Conservation (phyloP, 345 rosid species). For the Eucalyptus curtisii region DNA sequence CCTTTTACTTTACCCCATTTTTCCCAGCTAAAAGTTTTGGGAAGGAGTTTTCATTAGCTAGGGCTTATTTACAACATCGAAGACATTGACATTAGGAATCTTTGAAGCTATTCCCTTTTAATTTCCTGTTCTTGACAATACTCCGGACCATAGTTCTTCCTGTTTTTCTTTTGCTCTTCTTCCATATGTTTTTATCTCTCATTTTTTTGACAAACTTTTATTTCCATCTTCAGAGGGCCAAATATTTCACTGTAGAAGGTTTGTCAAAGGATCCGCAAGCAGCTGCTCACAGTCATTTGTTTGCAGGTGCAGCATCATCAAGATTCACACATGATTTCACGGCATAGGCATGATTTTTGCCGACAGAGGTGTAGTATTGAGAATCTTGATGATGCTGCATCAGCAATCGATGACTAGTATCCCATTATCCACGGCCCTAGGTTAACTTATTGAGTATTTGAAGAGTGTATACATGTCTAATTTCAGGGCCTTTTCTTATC, state of each 20-base stretch:
- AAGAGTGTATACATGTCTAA: neutral
- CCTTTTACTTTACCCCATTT: neutral
- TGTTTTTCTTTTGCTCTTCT: neutral
- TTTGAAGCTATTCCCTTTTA: neutral
- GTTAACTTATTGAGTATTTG: neutral
- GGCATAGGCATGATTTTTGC: neutral
- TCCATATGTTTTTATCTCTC: neutral
- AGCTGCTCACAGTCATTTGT: constrained; percentile 18
- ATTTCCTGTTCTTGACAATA: neutral
- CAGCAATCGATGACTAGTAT: constrained; percentile 39
- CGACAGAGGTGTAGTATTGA: constrained; percentile 1
- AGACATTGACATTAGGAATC: neutral
- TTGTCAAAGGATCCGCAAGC: neutral
- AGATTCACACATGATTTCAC: constrained; percentile 19
- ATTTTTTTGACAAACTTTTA: neutral
- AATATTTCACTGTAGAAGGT: neutral
- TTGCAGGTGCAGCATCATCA: constrained; percentile 58
- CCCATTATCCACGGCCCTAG: neutral
- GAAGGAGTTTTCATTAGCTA: neutral
- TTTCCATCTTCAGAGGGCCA: neutral
- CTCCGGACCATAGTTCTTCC: neutral
- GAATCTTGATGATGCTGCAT: constrained; percentile 96
- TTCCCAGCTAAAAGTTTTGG: neutral
- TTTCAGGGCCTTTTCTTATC: neutral
- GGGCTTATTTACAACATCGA: neutral